Percentiles rank a stretch among this genome's conserved stretches.
Conservation (phyloP, 805 yeast genomes). For the Brettanomyces sp. region DNA sequence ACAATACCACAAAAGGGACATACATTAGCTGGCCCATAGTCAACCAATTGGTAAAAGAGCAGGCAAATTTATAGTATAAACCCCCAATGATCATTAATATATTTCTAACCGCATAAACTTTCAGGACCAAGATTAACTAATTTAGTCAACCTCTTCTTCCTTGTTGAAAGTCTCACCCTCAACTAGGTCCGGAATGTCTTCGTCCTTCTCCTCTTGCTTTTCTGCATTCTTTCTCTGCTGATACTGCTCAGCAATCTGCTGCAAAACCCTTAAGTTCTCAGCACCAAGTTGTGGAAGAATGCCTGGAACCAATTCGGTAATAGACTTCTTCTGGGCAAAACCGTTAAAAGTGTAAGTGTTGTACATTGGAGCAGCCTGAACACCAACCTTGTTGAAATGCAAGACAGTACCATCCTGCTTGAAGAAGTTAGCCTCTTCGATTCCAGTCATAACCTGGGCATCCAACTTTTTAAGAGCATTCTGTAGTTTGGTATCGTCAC, state of each 20-base stretch:
- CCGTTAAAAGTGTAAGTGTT: conserved; percentile 95
- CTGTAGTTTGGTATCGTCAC: conserved; percentile 86
- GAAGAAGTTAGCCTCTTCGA: conserved; percentile 97
- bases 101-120: no score
- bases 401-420: conserved; percentile 92
- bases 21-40: no score
- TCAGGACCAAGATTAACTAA: not conserved
- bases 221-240: conserved; percentile 37
- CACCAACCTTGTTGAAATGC: conserved; percentile 94
- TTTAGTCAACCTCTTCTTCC: conserved; percentile 29
- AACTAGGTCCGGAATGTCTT: conserved; percentile 70
- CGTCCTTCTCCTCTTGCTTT: conserved; percentile 36
- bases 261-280: conserved; percentile 83
- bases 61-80: no score
- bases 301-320: conserved; percentile 87
- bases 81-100: no score
- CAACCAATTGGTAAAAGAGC: no score
- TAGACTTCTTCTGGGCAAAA: conserved; percentile 83
- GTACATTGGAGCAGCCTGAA: conserved; percentile 83
- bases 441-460: conserved; percentile 79
- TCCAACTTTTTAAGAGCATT: conserved; percentile 81
- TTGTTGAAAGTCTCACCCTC: conserved; percentile 84
- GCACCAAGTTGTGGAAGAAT: conserved; percentile 95
- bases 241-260: conserved; percentile 82
- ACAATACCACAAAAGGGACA: no score